phyloP scores from a whole-genome alignment of 768 basidiomycete genomes.

The Boletus rubroflammeus region DNA sequence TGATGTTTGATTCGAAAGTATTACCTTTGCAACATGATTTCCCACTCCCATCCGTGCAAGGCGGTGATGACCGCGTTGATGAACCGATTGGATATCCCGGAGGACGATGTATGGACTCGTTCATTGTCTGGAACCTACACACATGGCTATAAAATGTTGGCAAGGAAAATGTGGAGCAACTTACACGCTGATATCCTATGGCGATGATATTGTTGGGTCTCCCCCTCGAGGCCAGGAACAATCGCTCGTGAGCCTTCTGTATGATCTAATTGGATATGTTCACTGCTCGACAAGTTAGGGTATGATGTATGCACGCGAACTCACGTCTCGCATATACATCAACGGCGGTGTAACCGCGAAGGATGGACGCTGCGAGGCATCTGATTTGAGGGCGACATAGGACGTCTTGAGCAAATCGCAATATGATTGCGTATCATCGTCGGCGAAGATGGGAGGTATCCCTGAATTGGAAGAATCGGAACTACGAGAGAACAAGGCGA shows the following conservation, averaged over 20 bases:
- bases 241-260: constrained; percentile 53
- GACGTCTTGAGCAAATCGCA: constrained; percentile 41
- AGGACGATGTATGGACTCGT: constrained; percentile 37
- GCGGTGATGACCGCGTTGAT: constrained; percentile 75
- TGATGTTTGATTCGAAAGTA: neutral
- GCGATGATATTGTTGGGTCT: constrained; percentile 59
- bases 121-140: constrained; percentile 29
- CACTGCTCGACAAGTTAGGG: too few relatives aligned
- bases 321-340: constrained; percentile 54
- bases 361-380: constrained; percentile 15
- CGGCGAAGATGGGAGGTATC: neutral
- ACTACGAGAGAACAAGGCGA: constrained; percentile 17
- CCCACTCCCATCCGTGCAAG: constrained; percentile 66
- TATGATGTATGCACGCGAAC: constrained; percentile 7
- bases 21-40: constrained; percentile 57
- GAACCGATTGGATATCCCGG: constrained; percentile 54
- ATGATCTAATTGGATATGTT: constrained; percentile 44
- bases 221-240: constrained; percentile 41
- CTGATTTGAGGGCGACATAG: constrained; percentile 41
- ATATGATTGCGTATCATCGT: constrained; percentile 31
- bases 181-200: constrained; percentile 58
- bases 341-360: constrained; percentile 38
- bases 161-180: constrained; percentile 9
- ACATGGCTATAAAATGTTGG: neutral
- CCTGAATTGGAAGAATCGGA: constrained; percentile 13